These are phyloP conservation scores for Capsicum chinense DNA, from an alignment of 257 asterid species.

Conservation along the genomic window DNA sequence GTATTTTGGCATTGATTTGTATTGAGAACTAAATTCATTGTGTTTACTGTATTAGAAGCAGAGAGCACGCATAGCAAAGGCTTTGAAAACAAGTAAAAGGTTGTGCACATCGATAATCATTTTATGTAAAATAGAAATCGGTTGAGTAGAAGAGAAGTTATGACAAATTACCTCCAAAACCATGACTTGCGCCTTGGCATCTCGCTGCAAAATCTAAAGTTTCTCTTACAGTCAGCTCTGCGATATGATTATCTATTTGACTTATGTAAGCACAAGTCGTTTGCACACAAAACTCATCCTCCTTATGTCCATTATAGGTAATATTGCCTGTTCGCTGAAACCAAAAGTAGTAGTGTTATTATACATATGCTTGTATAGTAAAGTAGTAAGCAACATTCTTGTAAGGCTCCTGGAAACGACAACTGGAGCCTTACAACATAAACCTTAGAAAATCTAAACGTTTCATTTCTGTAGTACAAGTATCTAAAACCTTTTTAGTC, in stretches of 20 bases:
- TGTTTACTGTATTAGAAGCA: not conserved
- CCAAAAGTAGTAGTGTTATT: constrained; percentile 23
- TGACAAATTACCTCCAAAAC: constrained; percentile 58
- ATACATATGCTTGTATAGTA: no score
- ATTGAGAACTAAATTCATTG: not conserved
- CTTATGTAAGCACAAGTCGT: constrained; percentile 79
- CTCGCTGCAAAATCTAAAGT: constrained; percentile 84
- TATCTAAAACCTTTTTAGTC: no score
- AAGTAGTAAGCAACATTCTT: no score
- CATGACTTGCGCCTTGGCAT: constrained; percentile 85
- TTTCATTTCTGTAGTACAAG: no score
- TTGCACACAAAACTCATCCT: constrained; percentile 68
- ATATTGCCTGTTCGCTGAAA: constrained; percentile 68
- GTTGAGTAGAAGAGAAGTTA: not conserved
- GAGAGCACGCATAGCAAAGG: not conserved
- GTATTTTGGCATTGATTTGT: not conserved
- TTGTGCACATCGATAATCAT: not conserved
- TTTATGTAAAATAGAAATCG: not conserved
- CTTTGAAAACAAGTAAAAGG: not conserved
- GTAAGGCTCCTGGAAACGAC: no score
- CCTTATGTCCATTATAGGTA: constrained; percentile 71
- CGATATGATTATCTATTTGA: constrained; percentile 87
- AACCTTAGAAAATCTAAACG: no score
- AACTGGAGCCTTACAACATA: no score
- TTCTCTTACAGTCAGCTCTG: constrained; percentile 85